Conservation (phyloP, 371 early-diverging fungal genomes). For the Blyttiomyces sp. region DNA sequence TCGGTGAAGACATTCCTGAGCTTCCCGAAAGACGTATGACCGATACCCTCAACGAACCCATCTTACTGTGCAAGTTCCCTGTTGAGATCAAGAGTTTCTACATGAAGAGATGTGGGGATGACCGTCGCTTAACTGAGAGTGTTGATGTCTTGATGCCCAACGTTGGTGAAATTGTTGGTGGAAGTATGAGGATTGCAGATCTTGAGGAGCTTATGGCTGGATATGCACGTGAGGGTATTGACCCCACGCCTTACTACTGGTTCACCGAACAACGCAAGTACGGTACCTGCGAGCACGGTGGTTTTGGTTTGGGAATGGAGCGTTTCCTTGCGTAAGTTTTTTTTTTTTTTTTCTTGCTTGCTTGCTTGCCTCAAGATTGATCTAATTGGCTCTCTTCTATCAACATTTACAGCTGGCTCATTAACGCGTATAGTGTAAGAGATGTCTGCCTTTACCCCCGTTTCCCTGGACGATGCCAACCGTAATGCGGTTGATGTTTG, state of each 20-base stretch:
- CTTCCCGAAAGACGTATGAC: slow-evolving; percentile 98
- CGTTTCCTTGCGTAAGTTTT: slow-evolving; percentile 97
- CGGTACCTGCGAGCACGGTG: slow-evolving; percentile 98
- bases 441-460: slow-evolving; percentile 97
- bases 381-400: no score
- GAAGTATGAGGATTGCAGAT: slow-evolving; percentile 97
- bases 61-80: slow-evolving; percentile 97
- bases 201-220: slow-evolving; percentile 79
- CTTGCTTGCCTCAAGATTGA: no score
- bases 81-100: slow-evolving; percentile 99
- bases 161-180: slow-evolving; percentile 99
- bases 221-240: slow-evolving; percentile 95
- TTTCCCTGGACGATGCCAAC: slow-evolving; percentile 85
- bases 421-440: slow-evolving; percentile 90
- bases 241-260: slow-evolving; percentile 98
- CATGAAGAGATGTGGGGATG: slow-evolving; percentile 90
- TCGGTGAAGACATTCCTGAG: slow-evolving; percentile 99
- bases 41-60: slow-evolving; percentile 94
- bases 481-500: no score
- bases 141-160: slow-evolving; percentile 99
- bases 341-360: no score
- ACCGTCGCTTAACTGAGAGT: slow-evolving; percentile 88
- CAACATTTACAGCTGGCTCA: no score
- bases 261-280: slow-evolving; percentile 98
- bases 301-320: slow-evolving; percentile 99